Percentiles rank a stretch among this genome's conserved stretches.
phyloP scores from a whole-genome alignment of 2,329 filamentous ascomycete genomes.

The Akanthomyces uredinophilus region DNA sequence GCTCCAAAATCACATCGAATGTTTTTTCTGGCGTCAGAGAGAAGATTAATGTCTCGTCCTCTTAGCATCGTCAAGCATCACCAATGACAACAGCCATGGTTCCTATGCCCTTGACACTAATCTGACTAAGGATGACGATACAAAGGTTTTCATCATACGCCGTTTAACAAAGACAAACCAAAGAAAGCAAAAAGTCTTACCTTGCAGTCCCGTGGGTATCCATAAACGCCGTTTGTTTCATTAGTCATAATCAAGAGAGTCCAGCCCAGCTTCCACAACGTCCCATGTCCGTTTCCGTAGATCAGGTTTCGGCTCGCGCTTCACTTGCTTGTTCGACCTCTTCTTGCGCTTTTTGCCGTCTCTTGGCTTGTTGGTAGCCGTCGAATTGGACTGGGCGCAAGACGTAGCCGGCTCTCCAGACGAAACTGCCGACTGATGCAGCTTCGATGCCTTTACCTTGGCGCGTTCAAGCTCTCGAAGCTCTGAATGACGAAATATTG shows the following conservation, averaged over 20 bases:
- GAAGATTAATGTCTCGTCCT: conserved; percentile 52
- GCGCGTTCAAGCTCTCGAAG: conserved; percentile 64
- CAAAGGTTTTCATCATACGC: conserved; percentile 73
- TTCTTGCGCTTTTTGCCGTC: conserved; percentile 27
- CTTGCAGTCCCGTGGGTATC: conserved; percentile 21
- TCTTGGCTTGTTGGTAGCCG: conserved; percentile 3
- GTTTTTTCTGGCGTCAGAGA: conserved; percentile 39
- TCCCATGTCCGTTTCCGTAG: conserved; percentile 64
- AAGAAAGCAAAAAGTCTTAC: conserved; percentile 8
- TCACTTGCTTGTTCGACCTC: conserved; percentile 35
- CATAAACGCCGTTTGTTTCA: conserved; percentile 47
- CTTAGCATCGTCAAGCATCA: conserved; percentile 30
- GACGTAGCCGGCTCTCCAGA: conserved; percentile 16
- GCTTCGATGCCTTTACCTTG: conserved; percentile 28
- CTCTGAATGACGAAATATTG: conserved; percentile 86
- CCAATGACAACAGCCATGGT: conserved; percentile 25
- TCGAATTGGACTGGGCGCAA: not conserved
- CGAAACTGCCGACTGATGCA: not conserved
- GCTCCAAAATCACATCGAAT: not conserved
- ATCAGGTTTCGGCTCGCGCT: conserved; percentile 51
- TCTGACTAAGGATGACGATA: conserved; percentile 99
- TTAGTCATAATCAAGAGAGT: conserved; percentile 57
- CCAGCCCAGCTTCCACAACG: conserved; percentile 56
- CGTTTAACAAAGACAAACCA: conserved; percentile 14
- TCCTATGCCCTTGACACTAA: conserved; percentile 30